Evolutionary conservation across 2,329 filamentous ascomycete species (phyloP), one percentile per base, ranked within the genome.

Genomic region (Apiospora koreana): DNA sequence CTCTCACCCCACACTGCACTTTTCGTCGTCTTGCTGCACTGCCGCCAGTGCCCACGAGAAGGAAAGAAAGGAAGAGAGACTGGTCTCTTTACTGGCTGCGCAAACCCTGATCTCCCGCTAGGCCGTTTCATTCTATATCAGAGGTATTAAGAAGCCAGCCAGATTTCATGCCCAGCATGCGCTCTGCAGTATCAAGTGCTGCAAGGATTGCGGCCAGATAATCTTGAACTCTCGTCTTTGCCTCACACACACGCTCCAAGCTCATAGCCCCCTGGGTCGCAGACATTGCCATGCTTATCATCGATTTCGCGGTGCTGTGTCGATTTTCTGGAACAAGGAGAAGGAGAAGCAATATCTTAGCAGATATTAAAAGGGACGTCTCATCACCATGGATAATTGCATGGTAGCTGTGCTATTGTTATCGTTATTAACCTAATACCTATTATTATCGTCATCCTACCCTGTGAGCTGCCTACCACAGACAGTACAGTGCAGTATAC

Each of bases 111-210:
- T 71, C 70, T 67, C 65, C 70, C 67, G 65, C 42, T 69, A 66
- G 70, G 65, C 62, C 62, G 70, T 71, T 71, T 71, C 70, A 71
- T 62, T 67, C 68, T 70, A 69, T 69, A 71, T 65, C 70, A 69
- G 67, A 68, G 65, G 42, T 65, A 65, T 67, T 69, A 69, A 67
- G 62, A 65, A 67, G 48, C 42, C 68, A 46, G 62, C 43, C 70
- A 71, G 14, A 35, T 45, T 31, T 43, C 38, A 66, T 66, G 41
- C 64, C 62, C 64, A 28, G 64, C 25, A 18, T 23, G n/a, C 62
- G 16, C 64, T 45, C n/a, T 38, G 45, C 43, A 38, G 66, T 68
- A 23, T 54, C 66, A 68, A 68, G 66, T 68, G 25, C 45, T 68
- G 66, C 66, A 68, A 38, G 66, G 66, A 12, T 66, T 25, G 42